A percentile compares a stretch with the other conserved stretches of the same genome.
Conservation (phyloP, 768 basidiomycete genomes). For the Pleurotus tuoliensis region DNA sequence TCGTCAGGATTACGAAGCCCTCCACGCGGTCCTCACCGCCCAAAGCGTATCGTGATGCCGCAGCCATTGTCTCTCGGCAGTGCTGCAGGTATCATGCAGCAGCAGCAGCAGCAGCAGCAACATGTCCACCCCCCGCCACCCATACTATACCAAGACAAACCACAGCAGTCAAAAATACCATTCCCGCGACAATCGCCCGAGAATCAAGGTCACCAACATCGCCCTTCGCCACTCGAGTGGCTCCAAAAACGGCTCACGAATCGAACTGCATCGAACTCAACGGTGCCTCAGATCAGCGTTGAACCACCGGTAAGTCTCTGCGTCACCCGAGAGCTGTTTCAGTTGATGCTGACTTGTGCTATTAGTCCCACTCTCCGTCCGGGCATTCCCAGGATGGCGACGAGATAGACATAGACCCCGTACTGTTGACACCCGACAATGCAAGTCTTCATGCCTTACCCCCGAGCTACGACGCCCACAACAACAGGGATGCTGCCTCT, state of each 20-base stretch:
- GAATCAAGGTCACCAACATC: background rate
- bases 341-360: no score
- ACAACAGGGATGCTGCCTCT: background rate
- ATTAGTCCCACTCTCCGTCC: background rate
- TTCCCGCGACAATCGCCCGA: conserved; percentile 3
- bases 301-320: conserved; percentile 4
- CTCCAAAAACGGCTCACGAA: background rate
- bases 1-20: background rate
- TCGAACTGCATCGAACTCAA: background rate
- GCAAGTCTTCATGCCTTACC: background rate
- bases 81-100: background rate
- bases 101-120: conserved; percentile 7
- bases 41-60: background rate
- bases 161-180: background rate
- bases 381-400: background rate
- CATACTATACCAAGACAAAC: background rate
- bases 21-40: conserved; percentile 1
- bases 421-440: conserved; percentile 1
- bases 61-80: background rate
- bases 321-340: no score
- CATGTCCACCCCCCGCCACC: conserved; percentile 19
- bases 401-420: background rate
- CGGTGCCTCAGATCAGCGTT: conserved; percentile 3
- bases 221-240: conserved; percentile 3
- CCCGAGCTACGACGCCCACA: background rate